Evolutionary conservation across 2,329 filamentous ascomycete species (phyloP).

Genomic region (Aspergillus ibericus): DNA sequence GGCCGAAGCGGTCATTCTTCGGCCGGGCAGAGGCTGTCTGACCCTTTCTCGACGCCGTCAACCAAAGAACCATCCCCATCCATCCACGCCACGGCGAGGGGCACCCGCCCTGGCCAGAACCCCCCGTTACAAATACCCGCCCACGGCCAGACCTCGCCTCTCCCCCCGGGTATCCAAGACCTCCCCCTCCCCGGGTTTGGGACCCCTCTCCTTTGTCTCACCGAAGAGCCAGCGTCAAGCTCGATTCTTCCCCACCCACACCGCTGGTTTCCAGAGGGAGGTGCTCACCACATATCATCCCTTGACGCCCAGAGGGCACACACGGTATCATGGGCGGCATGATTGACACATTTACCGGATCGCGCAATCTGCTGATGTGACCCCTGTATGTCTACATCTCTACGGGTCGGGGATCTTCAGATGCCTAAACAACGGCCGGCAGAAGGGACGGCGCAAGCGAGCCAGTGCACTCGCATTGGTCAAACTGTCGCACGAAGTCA

Average conservation of each 20-base stretch:
- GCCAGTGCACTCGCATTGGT: neutral
- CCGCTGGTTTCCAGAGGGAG: neutral
- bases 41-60: neutral
- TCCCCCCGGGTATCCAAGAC: neutral
- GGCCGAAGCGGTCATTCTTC: slow-evolving; percentile 10
- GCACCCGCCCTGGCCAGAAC: neutral
- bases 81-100: neutral
- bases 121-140: slow-evolving; percentile 4
- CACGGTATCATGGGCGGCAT: neutral
- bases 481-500: neutral
- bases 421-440: neutral
- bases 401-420: neutral
- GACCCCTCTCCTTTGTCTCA: neutral
- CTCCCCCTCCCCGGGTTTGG: neutral
- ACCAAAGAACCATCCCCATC: neutral
- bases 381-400: neutral
- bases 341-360: neutral
- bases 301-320: neutral
- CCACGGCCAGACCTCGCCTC: neutral
- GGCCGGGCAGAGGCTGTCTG: slow-evolving; percentile 4
- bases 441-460: neutral
- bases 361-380: neutral
- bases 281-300: no score
- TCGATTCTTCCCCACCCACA: neutral
- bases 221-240: neutral